A percentile compares a stretch with the other conserved stretches of the same genome.
phyloP scores from a whole-genome alignment of 2,329 filamentous ascomycete species.

The Pyrenochaeta sp. region DNA sequence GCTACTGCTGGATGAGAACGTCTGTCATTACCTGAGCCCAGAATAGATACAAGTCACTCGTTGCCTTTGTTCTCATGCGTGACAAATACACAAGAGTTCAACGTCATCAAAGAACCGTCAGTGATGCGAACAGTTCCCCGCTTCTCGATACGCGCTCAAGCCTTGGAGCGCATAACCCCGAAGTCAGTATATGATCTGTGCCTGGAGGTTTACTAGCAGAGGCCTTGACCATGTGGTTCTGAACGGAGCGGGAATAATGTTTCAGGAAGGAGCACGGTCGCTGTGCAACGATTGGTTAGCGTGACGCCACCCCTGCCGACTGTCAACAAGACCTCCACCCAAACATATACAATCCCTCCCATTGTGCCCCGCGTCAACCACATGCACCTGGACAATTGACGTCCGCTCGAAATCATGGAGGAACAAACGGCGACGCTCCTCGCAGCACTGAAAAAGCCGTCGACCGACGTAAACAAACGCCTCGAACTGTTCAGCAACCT shows the following conservation, averaged over 20 bases:
- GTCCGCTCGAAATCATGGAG: slow-evolving; percentile 59
- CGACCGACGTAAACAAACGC: slow-evolving; percentile 74
- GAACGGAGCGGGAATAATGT: slow-evolving; percentile 1
- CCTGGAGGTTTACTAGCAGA: neutral
- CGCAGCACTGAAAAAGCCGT: slow-evolving; percentile 65
- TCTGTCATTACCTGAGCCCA: neutral
- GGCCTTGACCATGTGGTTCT: neutral
- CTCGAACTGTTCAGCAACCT: slow-evolving; percentile 74
- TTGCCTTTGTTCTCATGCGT: neutral
- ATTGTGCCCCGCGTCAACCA: slow-evolving; percentile 21
- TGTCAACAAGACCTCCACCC: slow-evolving; percentile 7
- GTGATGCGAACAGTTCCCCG: no score
- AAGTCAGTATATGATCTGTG: neutral
- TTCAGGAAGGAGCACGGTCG: slow-evolving; percentile 18
- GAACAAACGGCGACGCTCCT: slow-evolving; percentile 64
- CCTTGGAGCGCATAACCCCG: no score
- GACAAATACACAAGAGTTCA: neutral
- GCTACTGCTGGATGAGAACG: neutral
- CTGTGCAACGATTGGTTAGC: slow-evolving; percentile 8
- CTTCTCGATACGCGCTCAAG: neutral
- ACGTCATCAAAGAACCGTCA: no score
- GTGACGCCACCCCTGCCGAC: neutral
- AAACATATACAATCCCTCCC: slow-evolving; percentile 5
- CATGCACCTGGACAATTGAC: slow-evolving; percentile 16
- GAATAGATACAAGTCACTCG: neutral